phyloP scores from a whole-genome alignment of 768 basidiomycete genomes.

The Udeniomyces megalosporus region DNA sequence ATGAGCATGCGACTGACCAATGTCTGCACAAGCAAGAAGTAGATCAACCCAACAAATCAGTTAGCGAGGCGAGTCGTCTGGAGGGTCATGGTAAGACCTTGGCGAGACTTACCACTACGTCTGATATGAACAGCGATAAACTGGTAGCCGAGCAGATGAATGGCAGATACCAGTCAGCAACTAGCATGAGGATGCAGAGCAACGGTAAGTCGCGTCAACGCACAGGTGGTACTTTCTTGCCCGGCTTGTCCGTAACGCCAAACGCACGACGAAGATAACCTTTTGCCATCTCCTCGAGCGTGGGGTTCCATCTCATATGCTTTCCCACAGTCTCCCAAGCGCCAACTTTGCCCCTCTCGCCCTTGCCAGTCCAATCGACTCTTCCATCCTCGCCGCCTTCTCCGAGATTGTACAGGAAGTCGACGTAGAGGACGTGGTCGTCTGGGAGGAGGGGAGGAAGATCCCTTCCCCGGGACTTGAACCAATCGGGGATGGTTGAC shows the following conservation, averaged over 20 bases:
- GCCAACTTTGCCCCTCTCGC: conserved; percentile 8
- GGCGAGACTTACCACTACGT: conserved; percentile 3
- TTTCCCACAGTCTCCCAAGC: conserved; percentile 17
- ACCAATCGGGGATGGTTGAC: conserved; percentile 8
- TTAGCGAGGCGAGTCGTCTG: too few relatives aligned
- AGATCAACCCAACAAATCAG: too few relatives aligned
- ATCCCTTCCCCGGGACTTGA: neutral
- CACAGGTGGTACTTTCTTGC: conserved; percentile 7
- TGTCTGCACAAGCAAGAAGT: neutral
- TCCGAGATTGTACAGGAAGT: conserved; percentile 17
- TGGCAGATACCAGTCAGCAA: neutral
- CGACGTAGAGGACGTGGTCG: conserved; percentile 17
- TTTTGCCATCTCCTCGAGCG: conserved; percentile 15
- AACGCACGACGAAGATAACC: conserved; percentile 17
- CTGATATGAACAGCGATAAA: conserved; percentile 18
- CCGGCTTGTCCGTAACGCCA: conserved; percentile 14
- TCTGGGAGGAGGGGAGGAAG: conserved; percentile 11
- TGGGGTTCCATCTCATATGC: conserved; percentile 12
- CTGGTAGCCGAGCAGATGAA: neutral
- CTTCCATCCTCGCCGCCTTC: conserved; percentile 15
- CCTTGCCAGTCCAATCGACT: conserved; percentile 16
- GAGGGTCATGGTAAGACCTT: too few relatives aligned
- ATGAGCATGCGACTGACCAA: neutral
- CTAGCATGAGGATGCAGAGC: neutral
- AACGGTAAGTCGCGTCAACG: neutral